phyloP scores from a whole-genome alignment of 2,329 filamentous ascomycete genomes.

The Botrytis fabae region DNA sequence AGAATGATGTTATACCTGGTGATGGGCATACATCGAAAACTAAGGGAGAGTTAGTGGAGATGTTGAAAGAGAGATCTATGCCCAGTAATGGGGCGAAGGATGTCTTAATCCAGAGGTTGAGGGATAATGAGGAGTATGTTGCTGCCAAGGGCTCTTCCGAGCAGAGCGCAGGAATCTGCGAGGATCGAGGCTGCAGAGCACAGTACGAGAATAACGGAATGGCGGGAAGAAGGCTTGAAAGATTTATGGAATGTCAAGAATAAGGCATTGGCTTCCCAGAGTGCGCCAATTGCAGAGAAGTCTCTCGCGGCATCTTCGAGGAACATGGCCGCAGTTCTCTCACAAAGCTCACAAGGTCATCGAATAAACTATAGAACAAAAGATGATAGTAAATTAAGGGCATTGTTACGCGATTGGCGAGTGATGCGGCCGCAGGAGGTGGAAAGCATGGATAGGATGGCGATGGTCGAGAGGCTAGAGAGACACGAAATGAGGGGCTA shows the following conservation, averaged over 20 bases:
- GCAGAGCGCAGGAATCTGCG: slow-evolving; percentile 5
- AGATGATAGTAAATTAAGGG: not conserved
- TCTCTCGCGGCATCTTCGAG: not conserved
- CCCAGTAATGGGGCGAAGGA: not conserved
- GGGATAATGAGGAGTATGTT: not conserved
- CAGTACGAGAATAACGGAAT: not conserved
- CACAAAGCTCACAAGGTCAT: not conserved
- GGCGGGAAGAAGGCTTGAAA: not conserved
- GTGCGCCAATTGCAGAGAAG: not conserved
- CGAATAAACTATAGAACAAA: not conserved
- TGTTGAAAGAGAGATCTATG: not conserved
- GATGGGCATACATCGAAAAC: not conserved
- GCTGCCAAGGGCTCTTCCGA: not conserved
- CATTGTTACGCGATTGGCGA: not conserved
- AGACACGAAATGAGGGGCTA: slow-evolving; percentile 6
- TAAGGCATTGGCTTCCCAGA: not conserved
- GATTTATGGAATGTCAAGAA: not conserved
- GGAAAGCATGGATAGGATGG: not conserved
- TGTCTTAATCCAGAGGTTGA: slow-evolving; percentile 1
- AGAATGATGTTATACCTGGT: not conserved
- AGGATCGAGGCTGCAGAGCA: not conserved
- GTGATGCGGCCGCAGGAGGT: not conserved
- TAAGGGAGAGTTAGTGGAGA: not conserved
- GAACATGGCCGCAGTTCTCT: not conserved
- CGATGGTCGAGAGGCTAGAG: not conserved